phyloP scores from a whole-genome alignment of 176 grass and related monocot species.

The Cenchrus purpureus region DNA sequence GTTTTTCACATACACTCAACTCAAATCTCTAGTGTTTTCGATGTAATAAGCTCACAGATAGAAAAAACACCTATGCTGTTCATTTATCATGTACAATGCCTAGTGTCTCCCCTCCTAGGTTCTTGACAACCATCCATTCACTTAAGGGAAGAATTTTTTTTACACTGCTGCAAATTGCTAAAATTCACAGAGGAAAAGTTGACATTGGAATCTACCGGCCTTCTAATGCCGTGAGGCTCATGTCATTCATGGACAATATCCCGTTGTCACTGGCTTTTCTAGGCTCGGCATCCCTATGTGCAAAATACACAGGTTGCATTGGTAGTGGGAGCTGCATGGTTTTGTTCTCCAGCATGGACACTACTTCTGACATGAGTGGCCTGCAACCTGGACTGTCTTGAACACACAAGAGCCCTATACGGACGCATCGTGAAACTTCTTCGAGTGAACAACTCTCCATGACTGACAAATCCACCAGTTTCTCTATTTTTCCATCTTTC shows the following conservation, averaged over 20 bases:
- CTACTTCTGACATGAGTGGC: constrained; percentile 55
- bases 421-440: constrained; percentile 49
- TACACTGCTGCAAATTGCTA: neutral
- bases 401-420: constrained; percentile 55
- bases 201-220: constrained; percentile 9
- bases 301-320: constrained; percentile 38
- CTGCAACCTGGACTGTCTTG: constrained; percentile 51
- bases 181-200: neutral
- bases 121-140: no score
- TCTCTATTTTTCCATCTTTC: constrained; percentile 42
- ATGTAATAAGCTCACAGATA: no score
- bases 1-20: no score
- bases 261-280: neutral
- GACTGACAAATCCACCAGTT: constrained; percentile 37
- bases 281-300: neutral
- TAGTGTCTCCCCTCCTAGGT: no score
- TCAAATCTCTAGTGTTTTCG: no score
- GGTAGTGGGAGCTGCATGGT: constrained; percentile 35
- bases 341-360: constrained; percentile 56
- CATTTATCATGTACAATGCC: no score
- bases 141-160: neutral
- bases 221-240: constrained; percentile 21
- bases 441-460: neutral
- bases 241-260: constrained; percentile 8
- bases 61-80: no score